Evolutionary conservation across 495 filamentous ascomycete genomes (phyloP).

Genomic region (Evansstolkia leycettana): DNA sequence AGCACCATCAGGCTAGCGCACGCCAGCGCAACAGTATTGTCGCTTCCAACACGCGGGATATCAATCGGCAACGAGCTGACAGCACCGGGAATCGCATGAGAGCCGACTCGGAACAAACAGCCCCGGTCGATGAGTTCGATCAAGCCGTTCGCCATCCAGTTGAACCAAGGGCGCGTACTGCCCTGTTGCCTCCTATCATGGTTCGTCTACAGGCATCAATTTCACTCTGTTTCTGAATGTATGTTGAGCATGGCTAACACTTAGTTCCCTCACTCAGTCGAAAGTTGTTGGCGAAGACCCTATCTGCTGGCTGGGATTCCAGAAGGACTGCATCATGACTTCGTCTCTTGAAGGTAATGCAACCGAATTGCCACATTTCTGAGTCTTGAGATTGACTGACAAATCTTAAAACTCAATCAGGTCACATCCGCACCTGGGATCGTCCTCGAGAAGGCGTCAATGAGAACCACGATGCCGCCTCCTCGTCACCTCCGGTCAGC

Average conservation of each 20-base stretch:
- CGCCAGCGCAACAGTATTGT: constrained; percentile 28
- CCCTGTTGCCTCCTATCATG: constrained; percentile 89
- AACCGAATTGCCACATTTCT: constrained; percentile 4
- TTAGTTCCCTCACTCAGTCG: constrained; percentile 34
- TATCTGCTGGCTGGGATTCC: constrained; percentile 79
- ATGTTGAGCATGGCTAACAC: constrained; percentile 4
- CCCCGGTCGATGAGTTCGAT: constrained; percentile 30
- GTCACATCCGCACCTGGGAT: constrained; percentile 81
- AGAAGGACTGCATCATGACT: constrained; percentile 84
- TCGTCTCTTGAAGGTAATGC: constrained; percentile 70
- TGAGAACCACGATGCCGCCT: constrained; percentile 10
- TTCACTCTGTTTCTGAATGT: neutral
- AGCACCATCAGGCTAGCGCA: constrained; percentile 32
- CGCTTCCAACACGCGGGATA: constrained; percentile 41
- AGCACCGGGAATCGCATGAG: constrained; percentile 43
- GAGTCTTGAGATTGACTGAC: constrained; percentile 2
- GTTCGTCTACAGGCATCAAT: constrained; percentile 29
- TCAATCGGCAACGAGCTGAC: constrained; percentile 64
- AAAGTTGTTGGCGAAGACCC: constrained; percentile 82
- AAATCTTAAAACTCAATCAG: constrained; percentile 27
- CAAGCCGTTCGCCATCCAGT: constrained; percentile 57
- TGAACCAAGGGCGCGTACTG: constrained; percentile 64
- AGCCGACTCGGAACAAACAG: constrained; percentile 55
- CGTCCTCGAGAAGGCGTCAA: constrained; percentile 52
- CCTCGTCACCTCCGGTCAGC: constrained; percentile 10